Evolutionary conservation across 192 early-diverging fungal genomes (phyloP).

Genomic region (Nowakowskiella sp.): DNA sequence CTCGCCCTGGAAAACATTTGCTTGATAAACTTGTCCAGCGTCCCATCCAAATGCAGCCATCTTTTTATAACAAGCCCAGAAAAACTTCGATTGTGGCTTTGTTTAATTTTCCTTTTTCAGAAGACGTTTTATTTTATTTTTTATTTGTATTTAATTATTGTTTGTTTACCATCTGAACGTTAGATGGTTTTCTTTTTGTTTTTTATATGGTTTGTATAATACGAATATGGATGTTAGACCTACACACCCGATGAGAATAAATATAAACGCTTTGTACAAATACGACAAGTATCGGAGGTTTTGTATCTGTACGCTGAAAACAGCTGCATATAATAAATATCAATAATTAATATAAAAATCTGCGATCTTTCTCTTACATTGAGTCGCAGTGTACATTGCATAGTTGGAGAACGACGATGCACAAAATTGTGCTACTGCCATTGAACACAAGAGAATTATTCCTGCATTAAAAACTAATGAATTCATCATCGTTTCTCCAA

Average conservation of each 20-base stretch:
- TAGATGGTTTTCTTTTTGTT: too few relatives aligned
- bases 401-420: slow-evolving; percentile 42
- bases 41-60: slow-evolving; percentile 75
- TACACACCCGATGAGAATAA: slow-evolving; percentile 34
- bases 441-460: slow-evolving; percentile 44
- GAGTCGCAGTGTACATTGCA: slow-evolving; percentile 43
- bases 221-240: slow-evolving; percentile 28
- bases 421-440: slow-evolving; percentile 51
- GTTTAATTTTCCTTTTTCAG: too few relatives aligned
- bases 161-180: too few relatives aligned
- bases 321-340: slow-evolving; percentile 24
- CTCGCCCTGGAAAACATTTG: slow-evolving; percentile 17
- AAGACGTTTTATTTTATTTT: too few relatives aligned
- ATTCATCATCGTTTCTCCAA: slow-evolving; percentile 57
- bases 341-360: background rate
- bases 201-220: slow-evolving; percentile 42
- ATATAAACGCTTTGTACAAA: slow-evolving; percentile 43
- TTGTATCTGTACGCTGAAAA: slow-evolving; percentile 50
- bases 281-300: slow-evolving; percentile 40
- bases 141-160: too few relatives aligned
- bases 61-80: too few relatives aligned
- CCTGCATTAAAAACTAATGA: slow-evolving; percentile 52
- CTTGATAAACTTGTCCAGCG: slow-evolving; percentile 63
- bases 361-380: slow-evolving; percentile 30
- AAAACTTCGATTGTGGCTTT: too few relatives aligned